Base-by-base conservation (phyloP, 139 green algal genomes). In the Diplosphaera chodatii region DNA sequence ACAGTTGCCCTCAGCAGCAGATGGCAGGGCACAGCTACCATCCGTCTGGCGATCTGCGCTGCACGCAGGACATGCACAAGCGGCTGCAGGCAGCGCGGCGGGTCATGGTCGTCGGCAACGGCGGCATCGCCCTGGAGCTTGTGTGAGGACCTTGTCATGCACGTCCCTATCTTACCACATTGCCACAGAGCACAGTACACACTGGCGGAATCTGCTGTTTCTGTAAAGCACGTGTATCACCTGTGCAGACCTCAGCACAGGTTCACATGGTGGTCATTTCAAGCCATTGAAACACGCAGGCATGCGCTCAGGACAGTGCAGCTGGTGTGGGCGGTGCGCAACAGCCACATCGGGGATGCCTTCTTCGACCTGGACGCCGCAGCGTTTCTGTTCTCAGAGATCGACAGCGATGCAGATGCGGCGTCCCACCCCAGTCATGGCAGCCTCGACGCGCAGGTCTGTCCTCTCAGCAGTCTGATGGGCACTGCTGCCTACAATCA, bases 351-450 rank as follows among this genome's bases (percentile, higher is more conserved):
- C 23, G 91, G 87, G 0, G 91, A 96, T 69, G 87, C 91, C 1
- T 93, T 96, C 71, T 95, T 97, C 63, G 91, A 97, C 63, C 28
- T 77, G 4, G 90, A 96, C 63, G 90, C 87, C 13, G 90, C 89
- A 1, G 29, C 76, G 10, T 95, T 94, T 70, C 67, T 96, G 64
- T 72, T 91, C 62, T 63, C 74, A 18, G 69, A 87, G 56, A 59
- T 59, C 16, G 48, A 59, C 3, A 25, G 3, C 18, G 16, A 59
- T 25, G 48, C 18, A 3, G 13, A 18, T 18, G 8, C 48, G 3
- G 48, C 18, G 16, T 25, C 13, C 3, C 48, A 59, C 18, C 4
- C 27, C 28, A 25, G 48, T n/a, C 23, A 20, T 34, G 66, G 25
- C 66, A 20, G 66, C 37, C 25, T 22, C 25, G 33, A 40, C 25